Evolutionary conservation across 2,329 filamentous ascomycete species (phyloP).

Genomic region (Diaporthe sp.): DNA sequence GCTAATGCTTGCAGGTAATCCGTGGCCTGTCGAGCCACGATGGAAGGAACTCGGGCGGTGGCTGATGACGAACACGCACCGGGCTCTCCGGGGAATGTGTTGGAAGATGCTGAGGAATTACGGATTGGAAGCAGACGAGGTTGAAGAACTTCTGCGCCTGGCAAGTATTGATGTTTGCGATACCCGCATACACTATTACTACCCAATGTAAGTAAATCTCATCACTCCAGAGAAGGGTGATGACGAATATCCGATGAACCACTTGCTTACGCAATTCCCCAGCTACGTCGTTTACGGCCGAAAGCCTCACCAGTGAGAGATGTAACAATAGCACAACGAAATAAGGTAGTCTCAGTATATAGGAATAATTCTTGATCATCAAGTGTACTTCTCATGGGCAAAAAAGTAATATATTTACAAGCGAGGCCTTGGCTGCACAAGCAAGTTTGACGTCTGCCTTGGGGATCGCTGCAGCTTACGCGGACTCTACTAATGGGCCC

Average conservation of each 20-base stretch:
- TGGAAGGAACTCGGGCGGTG: constrained; percentile 48
- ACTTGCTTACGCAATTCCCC: constrained; percentile 37
- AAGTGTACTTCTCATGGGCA: no score
- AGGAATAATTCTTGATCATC: not conserved
- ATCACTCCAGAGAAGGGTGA: not conserved
- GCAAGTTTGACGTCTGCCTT: constrained; percentile 17
- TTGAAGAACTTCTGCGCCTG: constrained; percentile 46
- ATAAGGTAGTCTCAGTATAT: not conserved
- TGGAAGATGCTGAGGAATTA: constrained; percentile 47
- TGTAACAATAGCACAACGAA: not conserved
- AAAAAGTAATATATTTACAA: no score
- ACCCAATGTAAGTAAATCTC: not conserved
- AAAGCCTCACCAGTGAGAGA: constrained; percentile 27
- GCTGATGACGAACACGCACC: constrained; percentile 49
- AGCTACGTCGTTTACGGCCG: constrained; percentile 45
- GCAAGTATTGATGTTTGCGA: constrained; percentile 43
- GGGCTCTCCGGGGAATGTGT: constrained; percentile 48
- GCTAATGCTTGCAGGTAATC: constrained; percentile 45
- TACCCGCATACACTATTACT: constrained; percentile 19
- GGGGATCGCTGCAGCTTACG: constrained; percentile 2
- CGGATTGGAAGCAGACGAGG: constrained; percentile 46
- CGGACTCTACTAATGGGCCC: not conserved
- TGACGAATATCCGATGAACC: constrained; percentile 36
- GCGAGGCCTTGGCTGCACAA: not conserved
- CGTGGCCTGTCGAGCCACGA: constrained; percentile 49